phyloP scores from a whole-genome alignment of 108 stramenopile genomes.

The Nitzschia inconspicua region DNA sequence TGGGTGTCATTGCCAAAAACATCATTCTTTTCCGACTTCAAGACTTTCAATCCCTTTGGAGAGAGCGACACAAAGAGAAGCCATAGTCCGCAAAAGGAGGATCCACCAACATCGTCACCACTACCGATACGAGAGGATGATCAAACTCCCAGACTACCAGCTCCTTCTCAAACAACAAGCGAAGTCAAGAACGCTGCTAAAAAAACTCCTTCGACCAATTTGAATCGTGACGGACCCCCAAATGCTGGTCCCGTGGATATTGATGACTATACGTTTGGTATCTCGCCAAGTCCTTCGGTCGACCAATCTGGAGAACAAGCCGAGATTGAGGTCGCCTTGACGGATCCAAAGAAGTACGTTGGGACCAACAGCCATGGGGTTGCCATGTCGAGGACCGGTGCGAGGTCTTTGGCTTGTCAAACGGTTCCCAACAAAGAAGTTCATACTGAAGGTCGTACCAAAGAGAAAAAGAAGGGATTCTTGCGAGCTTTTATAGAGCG shows the following conservation, averaged over 20 bases:
- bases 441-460: not conserved
- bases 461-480: slow-evolving; percentile 19
- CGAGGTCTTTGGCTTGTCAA: slow-evolving; percentile 2
- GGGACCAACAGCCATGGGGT: not conserved
- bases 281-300: not conserved
- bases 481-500: slow-evolving; percentile 22
- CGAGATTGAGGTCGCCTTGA: not conserved
- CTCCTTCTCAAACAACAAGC: too few relatives aligned
- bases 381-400: not conserved
- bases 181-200: too few relatives aligned
- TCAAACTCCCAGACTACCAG: too few relatives aligned
- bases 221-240: too few relatives aligned
- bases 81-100: too few relatives aligned
- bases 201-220: too few relatives aligned
- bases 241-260: too few relatives aligned
- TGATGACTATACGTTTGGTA: too few relatives aligned
- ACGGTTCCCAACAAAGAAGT: not conserved
- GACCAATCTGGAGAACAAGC: not conserved
- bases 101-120: too few relatives aligned
- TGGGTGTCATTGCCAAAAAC: slow-evolving; percentile 18
- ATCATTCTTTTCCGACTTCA: slow-evolving; percentile 7
- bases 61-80: too few relatives aligned
- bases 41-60: not conserved
- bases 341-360: not conserved
- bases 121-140: too few relatives aligned